phyloP scores from a whole-genome alignment of 1,284 basidiomycete genomes.

The Phaffia rhodozyma region DNA sequence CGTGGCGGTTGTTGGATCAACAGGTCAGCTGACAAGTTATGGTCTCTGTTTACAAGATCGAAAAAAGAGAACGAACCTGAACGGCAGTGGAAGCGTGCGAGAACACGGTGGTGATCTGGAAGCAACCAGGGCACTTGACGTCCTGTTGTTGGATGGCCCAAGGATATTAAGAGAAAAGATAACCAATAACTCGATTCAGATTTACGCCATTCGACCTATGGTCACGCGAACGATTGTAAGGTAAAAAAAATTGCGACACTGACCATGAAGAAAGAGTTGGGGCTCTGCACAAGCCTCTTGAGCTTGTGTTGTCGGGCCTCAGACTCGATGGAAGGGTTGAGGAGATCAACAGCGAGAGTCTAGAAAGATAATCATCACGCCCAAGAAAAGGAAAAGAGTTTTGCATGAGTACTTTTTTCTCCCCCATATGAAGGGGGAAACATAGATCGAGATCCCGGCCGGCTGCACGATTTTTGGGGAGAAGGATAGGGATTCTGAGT shows the following conservation, averaged over 20 bases:
- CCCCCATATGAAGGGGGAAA: too few species aligned
- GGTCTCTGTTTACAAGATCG: too few species aligned
- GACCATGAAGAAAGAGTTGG: conserved; percentile 98
- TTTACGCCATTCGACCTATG: background rate
- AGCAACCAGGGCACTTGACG: conserved; percentile 90
- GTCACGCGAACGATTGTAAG: background rate
- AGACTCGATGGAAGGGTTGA: conserved; percentile 83
- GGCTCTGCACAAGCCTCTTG: conserved; percentile 96
- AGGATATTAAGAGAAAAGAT: background rate
- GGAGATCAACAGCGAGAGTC: conserved; percentile 97
- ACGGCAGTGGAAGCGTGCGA: conserved; percentile 40
- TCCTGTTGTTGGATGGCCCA: conserved; percentile 31
- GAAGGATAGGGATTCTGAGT: too few species aligned
- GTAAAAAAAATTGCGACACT: background rate
- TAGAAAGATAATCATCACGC: conserved; percentile 29
- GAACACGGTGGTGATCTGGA: conserved; percentile 41
- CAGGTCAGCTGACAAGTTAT: background rate
- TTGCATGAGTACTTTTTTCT: background rate
- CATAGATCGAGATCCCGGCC: too few species aligned
- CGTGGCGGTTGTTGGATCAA: background rate
- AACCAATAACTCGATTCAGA: background rate
- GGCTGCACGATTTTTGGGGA: too few species aligned
- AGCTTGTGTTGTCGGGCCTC: conserved; percentile 93
- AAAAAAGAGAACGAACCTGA: conserved; percentile 22
- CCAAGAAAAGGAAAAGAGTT: conserved; percentile 4